Base-by-base conservation (phyloP, 2,329 filamentous ascomycete species). In the Penicillium polonicum region DNA sequence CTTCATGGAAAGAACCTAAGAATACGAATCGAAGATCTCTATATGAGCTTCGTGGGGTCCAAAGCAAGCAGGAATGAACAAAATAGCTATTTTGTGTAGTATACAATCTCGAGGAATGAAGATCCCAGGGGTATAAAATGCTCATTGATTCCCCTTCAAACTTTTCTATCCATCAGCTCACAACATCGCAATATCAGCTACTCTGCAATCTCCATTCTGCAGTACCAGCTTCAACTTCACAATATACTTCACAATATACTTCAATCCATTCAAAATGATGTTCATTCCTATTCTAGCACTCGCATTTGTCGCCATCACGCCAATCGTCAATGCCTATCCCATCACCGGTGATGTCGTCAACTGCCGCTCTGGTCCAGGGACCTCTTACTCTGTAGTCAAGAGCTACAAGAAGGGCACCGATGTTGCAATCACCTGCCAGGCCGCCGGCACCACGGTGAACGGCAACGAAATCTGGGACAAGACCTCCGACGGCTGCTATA, bases 401-500 rank as follows among this genome's bases (percentile, higher is more conserved):
- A 50, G 56, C 29, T 64, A 63, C 54, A 46, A 57, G 15, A 52
- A 55, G 23, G 54, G 50, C 46, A n/a, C 44, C 2, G 54, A 63
- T 2, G 44, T 65, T 38, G 35, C 33, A 19, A 60, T 64, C 13
- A 46, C 50, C 38, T 65, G 63, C 51, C 63, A 65, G 25, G 36
- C 52, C 0, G 3, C 54, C 8, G 63, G 60, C 17, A 55, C 52
- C 19, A 29, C 45, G 33, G 8, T 64, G 45, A 58, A 58, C 0
- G 63, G 63, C 25, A 58, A 64, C 27, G 33, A 39, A 31, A 43
- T 65, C 33, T 65, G 63, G 63, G 62, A 65, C 57, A 63, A 64
- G 39, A 65, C 62, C 44, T 39, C 52, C 9, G 62, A 61, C 48
- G 63, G 55, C 51, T 65, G 63, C 52, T 65, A 65, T 17, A 52